A percentile compares a stretch with the other conserved stretches of the same genome.
phyloP scores from a whole-genome alignment of 495 filamentous ascomycete genomes.

The Tuber melanosporum region DNA sequence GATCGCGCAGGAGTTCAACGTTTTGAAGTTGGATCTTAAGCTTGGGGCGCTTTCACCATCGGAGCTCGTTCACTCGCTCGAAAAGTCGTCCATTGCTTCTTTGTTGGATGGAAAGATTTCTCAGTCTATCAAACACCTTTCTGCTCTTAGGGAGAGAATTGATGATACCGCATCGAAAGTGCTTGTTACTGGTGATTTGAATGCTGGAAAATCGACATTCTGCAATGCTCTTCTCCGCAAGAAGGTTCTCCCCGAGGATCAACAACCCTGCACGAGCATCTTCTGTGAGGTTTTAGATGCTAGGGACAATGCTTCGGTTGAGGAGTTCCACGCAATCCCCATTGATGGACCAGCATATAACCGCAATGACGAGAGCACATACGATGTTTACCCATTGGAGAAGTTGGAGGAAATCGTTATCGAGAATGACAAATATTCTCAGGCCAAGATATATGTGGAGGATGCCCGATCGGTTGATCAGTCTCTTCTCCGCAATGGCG shows the following conservation, averaged over 20 bases:
- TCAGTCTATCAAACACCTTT: constrained; percentile 83
- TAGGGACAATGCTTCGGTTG: constrained; percentile 77
- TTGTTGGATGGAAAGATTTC: constrained; percentile 89
- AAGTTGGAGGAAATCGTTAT: constrained; percentile 83
- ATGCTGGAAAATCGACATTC: constrained; percentile 97
- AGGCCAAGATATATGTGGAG: constrained; percentile 95
- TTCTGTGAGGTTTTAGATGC: constrained; percentile 96
- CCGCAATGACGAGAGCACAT: constrained; percentile 86
- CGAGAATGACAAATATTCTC: constrained; percentile 77
- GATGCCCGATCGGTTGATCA: constrained; percentile 87
- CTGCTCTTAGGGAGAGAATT: constrained; percentile 80
- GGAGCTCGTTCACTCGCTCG: constrained; percentile 92
- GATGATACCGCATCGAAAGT: constrained; percentile 98
- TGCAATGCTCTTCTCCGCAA: constrained; percentile 91
- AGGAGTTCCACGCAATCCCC: constrained; percentile 93
- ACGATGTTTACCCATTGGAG: constrained; percentile 69
- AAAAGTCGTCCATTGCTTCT: constrained; percentile 82
- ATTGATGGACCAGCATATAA: constrained; percentile 65
- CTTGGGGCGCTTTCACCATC: constrained; percentile 76
- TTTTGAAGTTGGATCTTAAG: constrained; percentile 90
- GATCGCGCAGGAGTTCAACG: constrained; percentile 90
- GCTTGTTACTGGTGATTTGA: constrained; percentile 91
- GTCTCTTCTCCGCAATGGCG: constrained; percentile 91
- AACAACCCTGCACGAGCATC: constrained; percentile 97
- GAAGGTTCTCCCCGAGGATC: constrained; percentile 90